Evolutionary conservation across 1,139 yeast genomes (phyloP), one percentile per base, ranked within the genome.

Genomic region (Suhomyces guaymorum): DNA sequence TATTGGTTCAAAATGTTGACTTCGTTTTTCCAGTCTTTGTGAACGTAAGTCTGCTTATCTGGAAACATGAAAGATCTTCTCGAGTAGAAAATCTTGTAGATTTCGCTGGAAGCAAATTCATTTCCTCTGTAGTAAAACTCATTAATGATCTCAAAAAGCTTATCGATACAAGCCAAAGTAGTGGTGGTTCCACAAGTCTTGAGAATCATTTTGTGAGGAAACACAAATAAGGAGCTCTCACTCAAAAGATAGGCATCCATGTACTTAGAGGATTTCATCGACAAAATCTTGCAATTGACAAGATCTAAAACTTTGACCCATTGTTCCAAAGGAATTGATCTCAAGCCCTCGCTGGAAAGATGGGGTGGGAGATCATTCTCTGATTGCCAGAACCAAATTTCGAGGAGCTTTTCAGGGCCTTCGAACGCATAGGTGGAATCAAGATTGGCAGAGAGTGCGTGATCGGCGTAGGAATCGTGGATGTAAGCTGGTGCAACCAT

Each of bases 111-210:
- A n/a, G 49, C 39, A 33, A 66, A 44, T 31, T 33, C 15, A 14
- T 16, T 15, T 16, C 39, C 46, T 22, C 35, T 34, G 15, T 52
- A 46, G 38, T 41, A 52, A 6, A 44, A 33, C 5, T 59, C 47
- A 18, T 59, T 54, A 9, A 82, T 76, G 16, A 78, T 59, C 28
- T 75, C 73, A 46, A 84, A 75, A 40, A 90, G 64, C 37, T 76
- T 73, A 19, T 78, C 80, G 26, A 92, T 64, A 49, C 97, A 92
- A 20, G 81, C 77, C 43, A 92, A 72, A 1, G 96, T 82, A 2
- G 97, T 88, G 2, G 97, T 92, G 10, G 97, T 90, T 8, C 98
- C 98, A 59, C 98, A 92, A 10, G 98, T 92, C 62, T 92, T 92
- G 54, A 92, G 72, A 39, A 90, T 80, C 47, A 90, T 53, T 59